Evolutionary conservation across 768 basidiomycete species (phyloP).

Genomic region (Suillus brevipes): DNA sequence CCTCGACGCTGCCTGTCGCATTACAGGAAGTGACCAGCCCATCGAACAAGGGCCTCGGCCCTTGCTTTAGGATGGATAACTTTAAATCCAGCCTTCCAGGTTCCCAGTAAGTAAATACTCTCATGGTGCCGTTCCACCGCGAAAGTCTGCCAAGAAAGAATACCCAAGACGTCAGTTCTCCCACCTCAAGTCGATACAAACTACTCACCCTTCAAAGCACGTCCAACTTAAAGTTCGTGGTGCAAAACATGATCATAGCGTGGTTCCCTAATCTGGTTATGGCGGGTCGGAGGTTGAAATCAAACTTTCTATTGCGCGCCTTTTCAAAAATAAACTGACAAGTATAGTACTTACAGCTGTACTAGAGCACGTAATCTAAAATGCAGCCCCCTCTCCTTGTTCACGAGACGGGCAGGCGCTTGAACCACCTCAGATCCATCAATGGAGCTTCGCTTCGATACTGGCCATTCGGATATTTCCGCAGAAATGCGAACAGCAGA

Average conservation of each 20-base stretch:
- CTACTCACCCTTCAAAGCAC: not conserved
- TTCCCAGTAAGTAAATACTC: conserved; percentile 61
- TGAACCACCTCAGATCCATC: conserved; percentile 37
- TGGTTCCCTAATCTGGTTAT: too few species aligned
- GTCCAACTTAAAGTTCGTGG: too few species aligned
- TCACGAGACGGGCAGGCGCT: conserved; percentile 52
- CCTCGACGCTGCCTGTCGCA: conserved; percentile 41
- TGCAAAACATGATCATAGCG: too few species aligned
- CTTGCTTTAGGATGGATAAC: conserved; percentile 6
- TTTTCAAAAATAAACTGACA: too few species aligned
- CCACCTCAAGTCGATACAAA: not conserved
- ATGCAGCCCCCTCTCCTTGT: not conserved
- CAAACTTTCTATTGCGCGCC: not conserved
- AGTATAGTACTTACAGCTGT: not conserved
- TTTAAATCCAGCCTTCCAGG: conserved; percentile 54
- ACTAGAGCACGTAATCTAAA: not conserved
- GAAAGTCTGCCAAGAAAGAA: conserved; percentile 47
- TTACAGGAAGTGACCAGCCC: conserved; percentile 39
- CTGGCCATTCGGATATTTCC: conserved; percentile 8
- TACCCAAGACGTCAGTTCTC: conserved; percentile 19
- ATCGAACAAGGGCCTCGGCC: not conserved
- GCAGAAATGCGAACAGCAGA: conserved; percentile 5
- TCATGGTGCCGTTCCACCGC: conserved; percentile 53
- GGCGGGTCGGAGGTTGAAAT: not conserved
- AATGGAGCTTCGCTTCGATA: conserved; percentile 21